Conservation (phyloP, 768 basidiomycete species). For the Leccinum subgranulosum region DNA sequence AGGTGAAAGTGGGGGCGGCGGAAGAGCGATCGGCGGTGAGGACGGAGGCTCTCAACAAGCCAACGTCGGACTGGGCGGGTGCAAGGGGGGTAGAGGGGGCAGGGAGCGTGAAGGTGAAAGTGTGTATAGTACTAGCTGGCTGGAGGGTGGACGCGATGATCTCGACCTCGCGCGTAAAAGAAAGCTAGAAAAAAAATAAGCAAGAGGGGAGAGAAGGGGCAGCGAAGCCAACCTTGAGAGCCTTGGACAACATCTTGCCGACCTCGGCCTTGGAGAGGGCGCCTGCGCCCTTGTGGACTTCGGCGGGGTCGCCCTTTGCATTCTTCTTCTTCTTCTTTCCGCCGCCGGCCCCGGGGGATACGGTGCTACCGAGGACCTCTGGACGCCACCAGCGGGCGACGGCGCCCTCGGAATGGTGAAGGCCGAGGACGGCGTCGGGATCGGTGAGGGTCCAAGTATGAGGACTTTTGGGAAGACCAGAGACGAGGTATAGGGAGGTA, state of each 20-base stretch:
- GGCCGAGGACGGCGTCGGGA: conserved; percentile 74
- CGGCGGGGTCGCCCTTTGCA: conserved; percentile 51
- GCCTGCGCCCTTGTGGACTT: conserved; percentile 70
- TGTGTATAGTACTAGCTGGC: conserved; percentile 89
- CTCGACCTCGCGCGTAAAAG: conserved; percentile 89
- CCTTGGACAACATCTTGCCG: conserved; percentile 87
- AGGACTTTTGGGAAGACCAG: conserved; percentile 84
- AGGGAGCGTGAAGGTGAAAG: conserved; percentile 85
- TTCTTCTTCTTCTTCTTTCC: conserved; percentile 69
- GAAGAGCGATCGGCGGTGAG: conserved; percentile 65
- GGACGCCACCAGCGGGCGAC: conserved; percentile 90
- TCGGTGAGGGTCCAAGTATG: conserved; percentile 90
- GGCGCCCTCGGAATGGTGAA: conserved; percentile 81
- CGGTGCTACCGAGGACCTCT: conserved; percentile 85
- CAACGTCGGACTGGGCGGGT: conserved; percentile 60
- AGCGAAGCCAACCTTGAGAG: conserved; percentile 64
- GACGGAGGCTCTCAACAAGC: conserved; percentile 68
- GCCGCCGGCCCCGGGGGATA: conserved; percentile 80
- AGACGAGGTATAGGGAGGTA: conserved; percentile 82
- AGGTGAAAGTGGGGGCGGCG: conserved; percentile 63
- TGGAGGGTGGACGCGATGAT: conserved; percentile 94
- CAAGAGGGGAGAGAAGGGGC: background rate
- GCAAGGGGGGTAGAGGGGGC: conserved; percentile 74
- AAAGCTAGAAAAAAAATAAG: conserved; percentile 50
- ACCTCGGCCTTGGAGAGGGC: conserved; percentile 84